Percentiles rank a stretch among this genome's conserved stretches.
Evolutionary conservation across 2,329 filamentous ascomycete genomes (phyloP).

Genomic region (Phialophora tarda): DNA sequence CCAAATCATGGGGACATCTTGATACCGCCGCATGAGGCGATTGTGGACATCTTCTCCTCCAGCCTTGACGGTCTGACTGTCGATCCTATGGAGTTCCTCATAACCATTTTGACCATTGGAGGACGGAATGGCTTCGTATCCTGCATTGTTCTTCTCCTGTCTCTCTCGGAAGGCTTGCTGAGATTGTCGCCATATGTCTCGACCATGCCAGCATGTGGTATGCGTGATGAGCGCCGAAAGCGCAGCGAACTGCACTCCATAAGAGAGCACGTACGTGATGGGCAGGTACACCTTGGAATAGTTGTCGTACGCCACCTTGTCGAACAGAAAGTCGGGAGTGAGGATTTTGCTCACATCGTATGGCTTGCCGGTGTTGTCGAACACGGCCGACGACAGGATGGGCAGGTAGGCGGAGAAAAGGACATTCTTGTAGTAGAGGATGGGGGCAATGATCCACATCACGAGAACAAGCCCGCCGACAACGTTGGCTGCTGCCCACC

Average conservation of each 20-base stretch:
- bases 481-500: conserved; percentile 86
- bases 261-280: conserved; percentile 85
- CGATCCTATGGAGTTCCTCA: conserved; percentile 22
- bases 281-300: conserved; percentile 86
- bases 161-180: conserved; percentile 70
- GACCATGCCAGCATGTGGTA: conserved; percentile 82
- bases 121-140: conserved; percentile 60
- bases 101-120: conserved; percentile 11
- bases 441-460: conserved; percentile 82
- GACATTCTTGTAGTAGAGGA: conserved; percentile 79
- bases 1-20: conserved; percentile 81
- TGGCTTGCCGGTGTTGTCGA: conserved; percentile 79
- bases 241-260: conserved; percentile 83
- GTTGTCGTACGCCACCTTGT: conserved; percentile 73
- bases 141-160: conserved; percentile 57
- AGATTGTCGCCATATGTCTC: conserved; percentile 80
- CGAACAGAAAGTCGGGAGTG: conserved; percentile 77
- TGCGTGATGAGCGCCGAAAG: conserved; percentile 80
- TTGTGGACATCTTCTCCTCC: conserved; percentile 80
- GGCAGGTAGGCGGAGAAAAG: conserved; percentile 86
- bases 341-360: conserved; percentile 84
- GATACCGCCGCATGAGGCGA: conserved; percentile 80
- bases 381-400: conserved; percentile 81
- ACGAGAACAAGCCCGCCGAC: conserved; percentile 78
- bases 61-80: conserved; percentile 28